These are phyloP conservation scores for Penicillium sp. DNA, from an alignment of 2,329 filamentous ascomycete species.

Conservation along the genomic window DNA sequence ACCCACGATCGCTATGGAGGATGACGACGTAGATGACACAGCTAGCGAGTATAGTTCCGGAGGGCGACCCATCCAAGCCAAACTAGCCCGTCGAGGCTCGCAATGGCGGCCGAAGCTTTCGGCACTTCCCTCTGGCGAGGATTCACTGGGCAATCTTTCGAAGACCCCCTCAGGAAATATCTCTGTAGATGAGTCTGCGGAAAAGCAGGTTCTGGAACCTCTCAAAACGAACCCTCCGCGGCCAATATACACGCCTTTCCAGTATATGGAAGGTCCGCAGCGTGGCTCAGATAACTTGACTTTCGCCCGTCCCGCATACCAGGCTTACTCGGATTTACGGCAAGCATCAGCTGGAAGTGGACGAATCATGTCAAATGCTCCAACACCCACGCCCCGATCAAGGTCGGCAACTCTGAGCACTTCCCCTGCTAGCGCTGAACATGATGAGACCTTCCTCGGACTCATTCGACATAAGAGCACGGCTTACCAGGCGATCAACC, in stretches of 20 bases:
- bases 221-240: conserved; percentile 37
- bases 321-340: conserved; percentile 47
- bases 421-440: conserved; percentile 27
- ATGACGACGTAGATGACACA: conserved; percentile 27
- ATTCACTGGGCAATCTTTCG: not conserved
- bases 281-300: conserved; percentile 38
- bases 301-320: conserved; percentile 42
- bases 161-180: conserved; percentile 4
- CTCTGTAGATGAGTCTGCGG: conserved; percentile 17
- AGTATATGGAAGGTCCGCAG: conserved; percentile 43
- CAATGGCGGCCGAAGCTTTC: conserved; percentile 14
- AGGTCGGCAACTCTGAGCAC: conserved; percentile 17
- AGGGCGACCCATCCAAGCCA: conserved; percentile 47
- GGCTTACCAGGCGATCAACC: conserved; percentile 32
- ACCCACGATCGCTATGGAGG: conserved; percentile 7
- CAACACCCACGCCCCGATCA: conserved; percentile 15
- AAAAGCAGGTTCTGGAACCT: conserved; percentile 26
- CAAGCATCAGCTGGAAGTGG: conserved; percentile 42
- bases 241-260: conserved; percentile 45
- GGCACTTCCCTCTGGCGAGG: conserved; percentile 5
- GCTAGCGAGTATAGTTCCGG: conserved; percentile 50
- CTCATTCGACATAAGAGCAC: conserved; percentile 46
- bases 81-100: conserved; percentile 14
- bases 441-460: conserved; percentile 46
- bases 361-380: conserved; percentile 39